phyloP scores from a whole-genome alignment of 163 green algal genomes.

The Scenedesmus sp. region DNA sequence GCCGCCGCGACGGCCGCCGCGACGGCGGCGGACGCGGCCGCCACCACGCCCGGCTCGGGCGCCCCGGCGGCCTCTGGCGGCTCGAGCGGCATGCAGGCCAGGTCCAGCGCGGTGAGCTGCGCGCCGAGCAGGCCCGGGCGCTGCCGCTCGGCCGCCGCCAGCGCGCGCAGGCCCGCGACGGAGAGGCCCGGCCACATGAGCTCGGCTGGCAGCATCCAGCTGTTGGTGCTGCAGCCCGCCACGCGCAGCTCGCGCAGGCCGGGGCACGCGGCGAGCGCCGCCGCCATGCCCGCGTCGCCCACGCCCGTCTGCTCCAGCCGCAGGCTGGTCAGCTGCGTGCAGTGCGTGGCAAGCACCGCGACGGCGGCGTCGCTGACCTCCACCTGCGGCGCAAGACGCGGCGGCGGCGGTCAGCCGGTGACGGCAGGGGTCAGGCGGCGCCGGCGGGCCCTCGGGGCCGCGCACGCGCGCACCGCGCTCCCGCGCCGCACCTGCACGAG shows the following conservation, averaged over 20 bases:
- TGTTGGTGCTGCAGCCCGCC: conserved; percentile 34
- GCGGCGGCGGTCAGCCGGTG: not conserved
- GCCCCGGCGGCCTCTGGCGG: not conserved
- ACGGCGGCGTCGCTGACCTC: conserved; percentile 21
- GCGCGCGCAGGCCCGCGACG: not conserved
- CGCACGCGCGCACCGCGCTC: not conserved
- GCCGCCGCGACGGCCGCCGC: conserved; percentile 6
- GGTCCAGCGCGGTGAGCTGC: conserved; percentile 11
- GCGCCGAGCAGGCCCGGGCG: not conserved
- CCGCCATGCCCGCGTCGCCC: conserved; percentile 14
- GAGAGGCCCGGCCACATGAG: conserved; percentile 40
- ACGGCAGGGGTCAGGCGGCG: not conserved
- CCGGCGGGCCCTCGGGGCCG: not conserved
- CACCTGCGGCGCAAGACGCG: conserved; percentile 4
- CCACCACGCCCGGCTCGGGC: not conserved
- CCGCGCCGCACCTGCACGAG: conserved; percentile 25
- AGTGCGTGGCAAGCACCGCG: conserved; percentile 11
- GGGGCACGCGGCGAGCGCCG: conserved; percentile 1
- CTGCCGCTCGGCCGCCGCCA: no score
- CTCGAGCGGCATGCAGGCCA: conserved; percentile 19
- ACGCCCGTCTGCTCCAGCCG: conserved; percentile 32
- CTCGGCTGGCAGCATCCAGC: conserved; percentile 44
- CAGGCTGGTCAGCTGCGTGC: conserved; percentile 31
- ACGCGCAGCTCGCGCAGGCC: conserved; percentile 12
- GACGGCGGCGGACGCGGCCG: not conserved